Percentiles rank a stretch among this genome's conserved stretches.
These are phyloP conservation scores for Fusarium subglutinans DNA, from an alignment of 2,329 filamentous ascomycete genomes.

Conservation along the genomic window DNA sequence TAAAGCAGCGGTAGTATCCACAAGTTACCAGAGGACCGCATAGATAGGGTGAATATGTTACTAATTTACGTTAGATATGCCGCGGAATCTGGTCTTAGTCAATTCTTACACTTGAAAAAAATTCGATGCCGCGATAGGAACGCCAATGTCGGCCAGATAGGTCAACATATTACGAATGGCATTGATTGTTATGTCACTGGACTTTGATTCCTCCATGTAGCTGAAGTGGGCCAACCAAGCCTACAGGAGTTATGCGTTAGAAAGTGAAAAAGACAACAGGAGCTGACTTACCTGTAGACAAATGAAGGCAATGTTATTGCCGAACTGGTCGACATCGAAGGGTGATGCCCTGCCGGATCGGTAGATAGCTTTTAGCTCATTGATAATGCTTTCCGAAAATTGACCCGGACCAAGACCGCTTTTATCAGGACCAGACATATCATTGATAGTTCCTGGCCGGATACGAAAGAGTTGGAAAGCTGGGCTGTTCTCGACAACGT, in stretches of 20 bases:
- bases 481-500: not conserved
- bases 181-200: not conserved
- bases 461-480: not conserved
- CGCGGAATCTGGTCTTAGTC: accelerated
- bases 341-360: not conserved
- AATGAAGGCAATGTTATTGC: not conserved
- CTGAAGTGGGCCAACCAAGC: no score
- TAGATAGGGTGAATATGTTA: accelerated
- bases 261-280: no score
- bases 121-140: not conserved
- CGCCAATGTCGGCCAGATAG: not conserved
- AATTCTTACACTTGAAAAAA: accelerated
- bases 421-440: no score
- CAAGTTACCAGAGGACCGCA: no score
- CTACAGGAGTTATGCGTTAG: no score
- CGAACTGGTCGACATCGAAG: accelerated
- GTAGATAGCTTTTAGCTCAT: not conserved
- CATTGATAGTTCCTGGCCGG: no score
- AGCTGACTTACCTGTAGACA: no score
- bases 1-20: not conserved
- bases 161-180: accelerated
- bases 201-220: not conserved
- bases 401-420: no score
- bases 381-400: no score
- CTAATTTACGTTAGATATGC: not conserved